Conservation (phyloP, 371 early-diverging fungal genomes). For the Blastocladiella emersonii region DNA sequence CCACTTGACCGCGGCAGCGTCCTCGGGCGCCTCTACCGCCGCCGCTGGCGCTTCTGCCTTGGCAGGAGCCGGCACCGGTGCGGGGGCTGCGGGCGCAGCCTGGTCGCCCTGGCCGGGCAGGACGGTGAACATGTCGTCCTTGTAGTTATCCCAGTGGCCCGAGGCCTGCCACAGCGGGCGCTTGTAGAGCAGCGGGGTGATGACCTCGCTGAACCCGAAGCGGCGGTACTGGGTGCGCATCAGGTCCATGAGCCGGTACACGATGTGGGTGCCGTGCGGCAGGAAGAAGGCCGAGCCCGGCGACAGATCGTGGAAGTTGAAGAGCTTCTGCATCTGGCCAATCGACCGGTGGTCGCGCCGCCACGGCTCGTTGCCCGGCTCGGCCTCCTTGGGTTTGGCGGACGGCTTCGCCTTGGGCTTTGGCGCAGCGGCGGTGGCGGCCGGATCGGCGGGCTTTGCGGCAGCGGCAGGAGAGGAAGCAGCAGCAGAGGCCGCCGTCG, state of each 20-base stretch:
- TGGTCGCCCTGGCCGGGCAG: constrained; percentile 4
- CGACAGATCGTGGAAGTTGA: constrained; percentile 93
- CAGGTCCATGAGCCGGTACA: constrained; percentile 84
- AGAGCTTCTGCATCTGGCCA: constrained; percentile 63
- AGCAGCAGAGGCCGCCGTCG: no score
- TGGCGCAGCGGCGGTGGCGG: neutral
- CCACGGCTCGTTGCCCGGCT: no score
- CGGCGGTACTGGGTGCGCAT: constrained; percentile 72
- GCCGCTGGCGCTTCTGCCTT: no score
- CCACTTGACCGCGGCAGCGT: neutral
- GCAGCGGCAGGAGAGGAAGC: no score
- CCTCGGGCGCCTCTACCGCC: neutral
- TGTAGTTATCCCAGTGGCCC: constrained; percentile 94
- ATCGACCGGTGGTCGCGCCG: constrained; percentile 1
- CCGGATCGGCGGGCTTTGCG: neutral
- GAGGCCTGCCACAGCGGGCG: constrained; percentile 88
- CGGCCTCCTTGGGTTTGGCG: no score
- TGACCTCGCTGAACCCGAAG: constrained; percentile 86
- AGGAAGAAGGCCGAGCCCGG: constrained; percentile 97
- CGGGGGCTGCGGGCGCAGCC: constrained; percentile 21
- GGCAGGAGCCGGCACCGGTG: no score
- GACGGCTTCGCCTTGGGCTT: no score
- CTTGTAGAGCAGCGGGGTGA: constrained; percentile 90
- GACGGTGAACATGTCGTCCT: constrained; percentile 52
- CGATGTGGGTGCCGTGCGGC: constrained; percentile 92